A percentile compares a stretch with the other conserved stretches of the same genome.
These are phyloP conservation scores for Mortierella sp. DNA, from an alignment of 371 early-diverging fungal species.

Conservation along the genomic window DNA sequence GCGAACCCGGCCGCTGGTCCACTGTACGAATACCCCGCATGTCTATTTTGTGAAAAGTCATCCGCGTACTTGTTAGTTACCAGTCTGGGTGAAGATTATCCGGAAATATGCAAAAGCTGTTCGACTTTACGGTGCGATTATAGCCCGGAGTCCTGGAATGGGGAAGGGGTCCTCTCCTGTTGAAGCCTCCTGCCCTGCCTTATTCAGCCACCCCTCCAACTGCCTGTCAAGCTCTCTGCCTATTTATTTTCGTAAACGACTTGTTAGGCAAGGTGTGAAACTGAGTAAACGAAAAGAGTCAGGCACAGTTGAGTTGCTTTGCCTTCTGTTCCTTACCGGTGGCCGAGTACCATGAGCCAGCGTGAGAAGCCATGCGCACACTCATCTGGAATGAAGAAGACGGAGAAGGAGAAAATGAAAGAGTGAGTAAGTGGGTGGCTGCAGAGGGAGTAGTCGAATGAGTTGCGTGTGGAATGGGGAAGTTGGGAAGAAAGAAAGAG, in stretches of 20 bases:
- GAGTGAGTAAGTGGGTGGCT: neutral
- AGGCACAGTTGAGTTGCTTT: neutral
- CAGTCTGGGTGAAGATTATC: neutral
- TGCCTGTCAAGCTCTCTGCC: conserved; percentile 53
- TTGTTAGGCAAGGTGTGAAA: neutral
- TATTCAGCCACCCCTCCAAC: conserved; percentile 66
- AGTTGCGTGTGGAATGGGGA: conserved; percentile 2
- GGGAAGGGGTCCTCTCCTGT: conserved; percentile 60
- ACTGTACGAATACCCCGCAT: conserved; percentile 93
- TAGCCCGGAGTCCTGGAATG: conserved; percentile 73
- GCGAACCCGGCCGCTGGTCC: conserved; percentile 92
- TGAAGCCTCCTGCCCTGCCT: conserved; percentile 61
- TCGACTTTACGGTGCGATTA: conserved; percentile 85
- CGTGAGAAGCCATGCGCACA: conserved; percentile 38
- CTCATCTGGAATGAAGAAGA: conserved; percentile 23
- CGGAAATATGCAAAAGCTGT: neutral
- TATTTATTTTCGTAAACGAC: conserved; percentile 4
- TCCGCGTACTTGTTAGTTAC: neutral
- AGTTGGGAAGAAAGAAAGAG: neutral
- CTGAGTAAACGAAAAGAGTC: too few species aligned
- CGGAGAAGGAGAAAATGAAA: neutral
- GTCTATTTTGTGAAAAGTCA: conserved; percentile 63
- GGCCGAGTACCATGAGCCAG: conserved; percentile 51
- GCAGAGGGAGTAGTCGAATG: neutral
- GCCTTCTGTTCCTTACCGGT: conserved; percentile 19